These are phyloP conservation scores for Nadsonia starkeyi-henricii DNA, from an alignment of 1,139 yeast species.

Conservation along the genomic window DNA sequence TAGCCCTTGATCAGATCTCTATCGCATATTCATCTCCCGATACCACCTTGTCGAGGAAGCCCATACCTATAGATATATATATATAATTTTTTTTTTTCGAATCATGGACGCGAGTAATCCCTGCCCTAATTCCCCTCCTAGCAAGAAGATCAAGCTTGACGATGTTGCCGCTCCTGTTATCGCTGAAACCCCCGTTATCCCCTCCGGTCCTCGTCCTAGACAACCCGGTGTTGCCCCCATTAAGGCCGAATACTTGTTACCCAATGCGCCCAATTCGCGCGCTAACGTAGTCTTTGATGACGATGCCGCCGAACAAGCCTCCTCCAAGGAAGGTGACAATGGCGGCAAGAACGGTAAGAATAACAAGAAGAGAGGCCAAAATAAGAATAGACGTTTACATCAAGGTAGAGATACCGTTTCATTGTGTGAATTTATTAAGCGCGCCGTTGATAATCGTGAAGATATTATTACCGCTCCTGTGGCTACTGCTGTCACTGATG, in stretches of 20 bases:
- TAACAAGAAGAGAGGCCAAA: slow-evolving; percentile 65
- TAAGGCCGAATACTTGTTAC: slow-evolving; percentile 11
- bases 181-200: slow-evolving; percentile 2
- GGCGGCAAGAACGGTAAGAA: slow-evolving; percentile 12
- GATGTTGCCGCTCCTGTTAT: slow-evolving; percentile 2
- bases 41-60: too few relatives aligned
- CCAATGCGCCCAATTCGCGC: slow-evolving; percentile 4
- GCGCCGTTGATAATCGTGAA: slow-evolving; percentile 14
- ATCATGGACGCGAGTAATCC: background rate
- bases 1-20: too few relatives aligned
- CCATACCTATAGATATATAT: too few relatives aligned
- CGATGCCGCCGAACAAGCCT: slow-evolving; percentile 33
- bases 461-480: slow-evolving; percentile 1
- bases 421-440: slow-evolving; percentile 49
- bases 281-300: slow-evolving; percentile 1
- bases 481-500: slow-evolving; percentile 6
- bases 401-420: slow-evolving; percentile 54
- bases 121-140: background rate
- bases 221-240: slow-evolving; percentile 15
- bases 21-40: too few relatives aligned
- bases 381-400: slow-evolving; percentile 67
- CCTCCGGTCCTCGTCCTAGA: slow-evolving; percentile 1
- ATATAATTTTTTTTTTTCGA: background rate
- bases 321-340: slow-evolving; percentile 20
- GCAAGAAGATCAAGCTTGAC: background rate